These are phyloP conservation scores for Linderina pennispora DNA, from an alignment of 192 early-diverging fungal genomes.

Conservation along the genomic window DNA sequence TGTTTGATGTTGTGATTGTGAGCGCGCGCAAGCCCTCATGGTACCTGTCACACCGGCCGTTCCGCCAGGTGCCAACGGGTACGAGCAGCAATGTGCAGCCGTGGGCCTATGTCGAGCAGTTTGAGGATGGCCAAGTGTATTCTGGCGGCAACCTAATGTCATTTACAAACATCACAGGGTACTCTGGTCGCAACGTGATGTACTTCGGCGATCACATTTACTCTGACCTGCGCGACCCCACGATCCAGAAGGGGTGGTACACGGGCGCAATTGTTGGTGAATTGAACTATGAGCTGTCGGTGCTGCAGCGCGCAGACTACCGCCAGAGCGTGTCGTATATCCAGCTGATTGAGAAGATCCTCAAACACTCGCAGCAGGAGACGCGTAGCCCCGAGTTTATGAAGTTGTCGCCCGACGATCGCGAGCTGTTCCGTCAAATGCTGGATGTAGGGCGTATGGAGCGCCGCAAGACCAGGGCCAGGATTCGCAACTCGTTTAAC, in stretches of 20 bases:
- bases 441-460: conserved; percentile 48
- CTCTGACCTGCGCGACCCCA: conserved; percentile 57
- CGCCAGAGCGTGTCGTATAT: conserved; percentile 48
- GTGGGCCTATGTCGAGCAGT: conserved; percentile 49
- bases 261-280: conserved; percentile 59
- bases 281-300: conserved; percentile 49
- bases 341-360: conserved; percentile 48
- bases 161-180: conserved; percentile 52
- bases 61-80: conserved; percentile 44
- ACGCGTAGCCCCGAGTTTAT: conserved; percentile 21
- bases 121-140: conserved; percentile 55
- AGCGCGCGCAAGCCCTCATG: conserved; percentile 54
- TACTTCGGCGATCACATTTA: conserved; percentile 63
- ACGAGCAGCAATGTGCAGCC: conserved; percentile 19
- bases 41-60: conserved; percentile 54
- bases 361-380: conserved; percentile 52
- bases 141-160: conserved; percentile 53
- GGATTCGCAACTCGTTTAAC: conserved; percentile 50
- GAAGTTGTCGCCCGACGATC: conserved; percentile 10
- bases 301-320: conserved; percentile 48
- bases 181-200: conserved; percentile 51
- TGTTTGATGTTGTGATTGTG: conserved; percentile 59
- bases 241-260: conserved; percentile 56
- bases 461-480: conserved; percentile 35
- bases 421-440: conserved; percentile 29